A percentile compares a stretch with the other conserved stretches of the same genome.
These are phyloP conservation scores for Gleditsia sinensis DNA, from an alignment of 306 rosid species.

Conservation along the genomic window DNA sequence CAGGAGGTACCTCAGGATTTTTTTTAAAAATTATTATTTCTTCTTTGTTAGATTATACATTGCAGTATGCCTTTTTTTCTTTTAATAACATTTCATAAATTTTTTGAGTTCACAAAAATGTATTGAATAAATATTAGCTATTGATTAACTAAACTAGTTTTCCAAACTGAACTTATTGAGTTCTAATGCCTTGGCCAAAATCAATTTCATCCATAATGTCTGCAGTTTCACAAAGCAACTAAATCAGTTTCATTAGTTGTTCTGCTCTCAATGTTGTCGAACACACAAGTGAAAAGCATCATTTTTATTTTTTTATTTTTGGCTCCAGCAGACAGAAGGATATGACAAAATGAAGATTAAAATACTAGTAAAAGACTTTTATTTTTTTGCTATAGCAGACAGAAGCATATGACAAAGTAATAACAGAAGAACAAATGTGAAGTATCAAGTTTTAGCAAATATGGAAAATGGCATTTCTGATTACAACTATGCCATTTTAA, in stretches of 20 bases:
- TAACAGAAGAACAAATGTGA: neutral
- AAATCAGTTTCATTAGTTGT: no score
- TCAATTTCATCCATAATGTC: neutral
- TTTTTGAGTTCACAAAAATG: no score
- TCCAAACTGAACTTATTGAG: neutral
- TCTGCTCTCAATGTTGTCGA: no score
- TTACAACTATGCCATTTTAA: neutral
- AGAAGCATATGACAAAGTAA: neutral
- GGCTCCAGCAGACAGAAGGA: neutral
- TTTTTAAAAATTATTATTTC: neutral
- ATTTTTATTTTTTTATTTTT: neutral
- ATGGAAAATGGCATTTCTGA: neutral
- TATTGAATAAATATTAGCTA: no score
- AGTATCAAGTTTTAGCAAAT: neutral
- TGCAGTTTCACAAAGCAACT: slow-evolving; percentile 1
- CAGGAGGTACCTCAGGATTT: slow-evolving; percentile 23
- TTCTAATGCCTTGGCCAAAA: neutral
- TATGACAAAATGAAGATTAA: neutral
- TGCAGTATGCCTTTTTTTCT: neutral
- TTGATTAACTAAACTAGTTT: neutral
- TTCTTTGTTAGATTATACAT: slow-evolving; percentile 3
- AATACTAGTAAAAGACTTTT: neutral
- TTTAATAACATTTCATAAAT: no score
- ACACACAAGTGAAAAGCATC: neutral
- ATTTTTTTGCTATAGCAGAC: neutral